A percentile compares a stretch with the other conserved stretches of the same genome.
These are phyloP conservation scores for Punica granatum DNA, from an alignment of 345 rosid genomes.

Conservation along the genomic window DNA sequence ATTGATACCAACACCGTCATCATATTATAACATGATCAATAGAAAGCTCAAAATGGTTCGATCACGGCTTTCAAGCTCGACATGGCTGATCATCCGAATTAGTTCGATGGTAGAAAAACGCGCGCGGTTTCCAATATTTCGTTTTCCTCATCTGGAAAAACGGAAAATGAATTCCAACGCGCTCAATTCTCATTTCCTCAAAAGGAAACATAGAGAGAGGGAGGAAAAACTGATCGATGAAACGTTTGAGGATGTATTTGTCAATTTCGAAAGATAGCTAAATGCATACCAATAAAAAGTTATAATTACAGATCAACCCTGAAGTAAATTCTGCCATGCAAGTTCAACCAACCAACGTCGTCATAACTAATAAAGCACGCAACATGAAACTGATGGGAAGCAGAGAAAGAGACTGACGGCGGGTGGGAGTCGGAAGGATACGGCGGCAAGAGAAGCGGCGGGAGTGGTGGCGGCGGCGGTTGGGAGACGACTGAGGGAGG, in stretches of 20 bases:
- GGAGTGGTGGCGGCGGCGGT: background rate
- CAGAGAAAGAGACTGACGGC: background rate
- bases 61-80: background rate
- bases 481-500: slow-evolving; percentile 9
- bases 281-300: background rate
- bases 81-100: too few relatives aligned
- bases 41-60: background rate
- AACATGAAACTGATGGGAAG: background rate
- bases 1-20: background rate
- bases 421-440: slow-evolving; percentile 9
- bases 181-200: too few relatives aligned
- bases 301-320: background rate
- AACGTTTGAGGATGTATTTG: background rate
- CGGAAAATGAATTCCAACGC: too few relatives aligned
- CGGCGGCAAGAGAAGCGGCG: slow-evolving; percentile 10
- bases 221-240: background rate
- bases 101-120: too few relatives aligned
- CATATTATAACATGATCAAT: background rate
- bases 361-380: background rate
- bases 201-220: background rate
- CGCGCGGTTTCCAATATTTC: too few relatives aligned
- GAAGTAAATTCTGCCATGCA: background rate
- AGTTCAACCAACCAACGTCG: background rate
- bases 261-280: background rate
- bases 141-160: too few relatives aligned